Conservation (phyloP, 768 basidiomycete species). For the Xerocomellus dryophilus region DNA sequence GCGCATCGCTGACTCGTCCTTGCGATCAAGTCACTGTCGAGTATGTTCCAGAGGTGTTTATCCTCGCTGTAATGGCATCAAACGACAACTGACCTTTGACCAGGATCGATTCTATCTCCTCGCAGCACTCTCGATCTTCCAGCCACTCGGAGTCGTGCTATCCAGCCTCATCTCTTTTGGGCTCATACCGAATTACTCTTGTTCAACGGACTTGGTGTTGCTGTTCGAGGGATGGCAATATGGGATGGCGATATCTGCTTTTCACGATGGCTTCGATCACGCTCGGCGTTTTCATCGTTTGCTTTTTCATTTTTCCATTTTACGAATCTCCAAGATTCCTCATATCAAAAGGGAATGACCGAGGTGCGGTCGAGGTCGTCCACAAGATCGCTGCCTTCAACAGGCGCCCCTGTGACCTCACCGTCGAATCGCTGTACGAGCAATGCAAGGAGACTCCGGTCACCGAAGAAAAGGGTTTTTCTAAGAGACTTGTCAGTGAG, state of each 20-base stretch:
- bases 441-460: background rate
- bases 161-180: constrained; percentile 5
- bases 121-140: constrained; percentile 9
- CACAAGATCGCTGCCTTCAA: constrained; percentile 17
- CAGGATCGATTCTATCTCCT: constrained; percentile 18
- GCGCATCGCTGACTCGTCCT: background rate
- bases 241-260: constrained; percentile 21
- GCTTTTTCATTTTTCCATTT: constrained; percentile 18
- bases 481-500: background rate
- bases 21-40: constrained; percentile 6
- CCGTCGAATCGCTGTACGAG: constrained; percentile 11
- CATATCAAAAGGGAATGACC: constrained; percentile 11
- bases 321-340: constrained; percentile 17
- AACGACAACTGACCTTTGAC: background rate
- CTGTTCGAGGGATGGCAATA: constrained; percentile 15
- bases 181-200: constrained; percentile 15
- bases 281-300: constrained; percentile 8
- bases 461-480: background rate
- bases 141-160: background rate
- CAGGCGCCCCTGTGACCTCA: constrained; percentile 7
- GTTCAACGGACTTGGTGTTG: constrained; percentile 7
- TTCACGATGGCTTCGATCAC: constrained; percentile 11
- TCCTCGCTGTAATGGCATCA: too few relatives aligned
- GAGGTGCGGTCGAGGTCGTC: constrained; percentile 13
- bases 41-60: constrained; percentile 14